A percentile compares a stretch with the other conserved stretches of the same genome.
These are phyloP conservation scores for Psilocybe subaeruginosa DNA, from an alignment of 768 basidiomycete genomes.

Conservation along the genomic window DNA sequence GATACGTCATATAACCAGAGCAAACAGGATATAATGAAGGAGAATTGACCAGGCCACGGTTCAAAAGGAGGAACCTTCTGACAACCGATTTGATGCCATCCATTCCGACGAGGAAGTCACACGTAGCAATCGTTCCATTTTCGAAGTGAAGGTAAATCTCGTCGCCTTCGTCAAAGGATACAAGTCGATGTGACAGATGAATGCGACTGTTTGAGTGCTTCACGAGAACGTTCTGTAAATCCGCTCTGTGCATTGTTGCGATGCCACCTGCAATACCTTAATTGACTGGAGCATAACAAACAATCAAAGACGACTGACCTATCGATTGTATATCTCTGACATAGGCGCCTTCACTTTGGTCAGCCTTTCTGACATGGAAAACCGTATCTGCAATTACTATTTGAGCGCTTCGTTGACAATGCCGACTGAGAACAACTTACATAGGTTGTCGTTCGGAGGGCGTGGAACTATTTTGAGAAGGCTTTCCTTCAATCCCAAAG, in stretches of 20 bases:
- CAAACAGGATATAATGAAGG: conserved; percentile 36
- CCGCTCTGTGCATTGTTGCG: conserved; percentile 37
- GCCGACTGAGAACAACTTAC: conserved; percentile 6
- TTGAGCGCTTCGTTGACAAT: background rate
- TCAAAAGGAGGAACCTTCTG: conserved; percentile 19
- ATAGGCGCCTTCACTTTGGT: conserved; percentile 32
- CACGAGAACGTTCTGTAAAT: conserved; percentile 35
- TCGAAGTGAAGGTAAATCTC: conserved; percentile 35
- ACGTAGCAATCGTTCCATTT: conserved; percentile 34
- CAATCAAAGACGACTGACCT: conserved; percentile 13
- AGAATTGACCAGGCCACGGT: conserved; percentile 10
- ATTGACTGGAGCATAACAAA: background rate
- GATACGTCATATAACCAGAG: conserved; percentile 41
- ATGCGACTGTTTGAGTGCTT: conserved; percentile 32
- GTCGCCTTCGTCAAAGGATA: conserved; percentile 26
- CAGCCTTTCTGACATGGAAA: conserved; percentile 32
- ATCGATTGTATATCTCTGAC: conserved; percentile 26
- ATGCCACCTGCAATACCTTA: conserved; percentile 26
- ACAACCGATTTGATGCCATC: conserved; percentile 45
- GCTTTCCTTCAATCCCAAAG: conserved; percentile 35
- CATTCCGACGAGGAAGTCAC: conserved; percentile 45
- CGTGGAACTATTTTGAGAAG: conserved; percentile 19
- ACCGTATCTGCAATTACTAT: conserved; percentile 11
- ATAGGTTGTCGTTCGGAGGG: conserved; percentile 15
- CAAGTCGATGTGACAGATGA: conserved; percentile 38